These are phyloP conservation scores for Pseudoturritis turrita DNA, from an alignment of 345 rosid genomes.

Conservation along the genomic window DNA sequence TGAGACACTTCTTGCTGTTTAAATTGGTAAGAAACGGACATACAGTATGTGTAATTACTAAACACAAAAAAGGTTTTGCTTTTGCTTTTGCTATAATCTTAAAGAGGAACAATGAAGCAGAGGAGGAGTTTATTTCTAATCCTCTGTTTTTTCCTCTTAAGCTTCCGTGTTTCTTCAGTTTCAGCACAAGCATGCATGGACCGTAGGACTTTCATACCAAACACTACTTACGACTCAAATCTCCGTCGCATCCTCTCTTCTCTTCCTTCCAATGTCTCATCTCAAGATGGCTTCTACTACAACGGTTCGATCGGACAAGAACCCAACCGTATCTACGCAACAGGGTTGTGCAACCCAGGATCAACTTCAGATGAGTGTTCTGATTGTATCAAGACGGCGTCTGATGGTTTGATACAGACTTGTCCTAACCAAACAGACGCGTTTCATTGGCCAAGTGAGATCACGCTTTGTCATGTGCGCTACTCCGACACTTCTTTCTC, in stretches of 20 bases:
- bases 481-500: conserved; percentile 37
- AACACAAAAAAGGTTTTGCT: background rate
- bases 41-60: too few relatives aligned
- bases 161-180: too few relatives aligned
- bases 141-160: conserved; percentile 24
- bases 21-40: background rate
- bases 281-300: conserved; percentile 22
- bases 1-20: background rate
- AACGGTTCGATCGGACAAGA: conserved; percentile 19
- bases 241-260: too few relatives aligned
- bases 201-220: too few relatives aligned
- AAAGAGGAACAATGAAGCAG: conserved; percentile 1
- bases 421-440: conserved; percentile 35
- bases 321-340: conserved; percentile 13
- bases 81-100: background rate
- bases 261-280: too few relatives aligned
- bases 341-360: conserved; percentile 26
- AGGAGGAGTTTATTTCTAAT: background rate
- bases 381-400: conserved; percentile 1
- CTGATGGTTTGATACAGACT: background rate
- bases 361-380: conserved; percentile 18
- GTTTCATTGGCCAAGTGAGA: background rate
- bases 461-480: conserved; percentile 31
- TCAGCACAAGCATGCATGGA: too few relatives aligned
- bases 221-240: too few relatives aligned